Evolutionary conservation across 2,329 filamentous ascomycete species (phyloP).

Genomic region (Alternaria conjuncta): DNA sequence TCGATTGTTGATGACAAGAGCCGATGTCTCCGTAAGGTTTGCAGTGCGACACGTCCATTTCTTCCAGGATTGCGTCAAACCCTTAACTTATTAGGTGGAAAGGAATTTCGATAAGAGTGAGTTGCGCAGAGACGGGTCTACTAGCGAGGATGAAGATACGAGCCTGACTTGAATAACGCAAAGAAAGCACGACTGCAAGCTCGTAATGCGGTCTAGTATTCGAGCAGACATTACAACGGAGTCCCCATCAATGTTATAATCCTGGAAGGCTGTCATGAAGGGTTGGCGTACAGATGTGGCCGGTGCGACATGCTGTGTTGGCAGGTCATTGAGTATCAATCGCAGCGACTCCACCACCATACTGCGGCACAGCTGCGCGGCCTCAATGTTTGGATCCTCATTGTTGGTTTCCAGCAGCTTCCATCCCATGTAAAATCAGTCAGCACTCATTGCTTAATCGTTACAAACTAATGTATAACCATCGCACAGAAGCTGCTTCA

Average conservation of each 20-base stretch:
- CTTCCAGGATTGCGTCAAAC: background rate
- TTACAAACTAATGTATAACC: slow-evolving; percentile 79
- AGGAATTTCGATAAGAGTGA: background rate
- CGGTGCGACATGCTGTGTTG: slow-evolving; percentile 83
- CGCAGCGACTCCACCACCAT: slow-evolving; percentile 61
- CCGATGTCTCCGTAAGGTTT: background rate
- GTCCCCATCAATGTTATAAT: slow-evolving; percentile 54
- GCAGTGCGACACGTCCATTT: background rate
- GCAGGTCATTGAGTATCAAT: slow-evolving; percentile 88
- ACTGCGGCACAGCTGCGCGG: slow-evolving; percentile 57
- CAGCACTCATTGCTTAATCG: slow-evolving; percentile 62
- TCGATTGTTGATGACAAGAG: background rate
- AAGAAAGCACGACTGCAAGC: background rate
- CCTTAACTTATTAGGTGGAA: background rate
- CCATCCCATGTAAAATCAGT: too few relatives aligned
- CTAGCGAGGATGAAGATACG: background rate
- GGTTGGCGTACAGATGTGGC: slow-evolving; percentile 87
- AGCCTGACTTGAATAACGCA: background rate
- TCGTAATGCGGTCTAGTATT: background rate
- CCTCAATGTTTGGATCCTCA: slow-evolving; percentile 74
- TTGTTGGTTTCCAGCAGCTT: slow-evolving; percentile 55
- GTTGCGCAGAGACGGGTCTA: background rate
- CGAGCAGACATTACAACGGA: background rate
- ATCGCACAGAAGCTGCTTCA: slow-evolving; percentile 78
- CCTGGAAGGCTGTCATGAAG: slow-evolving; percentile 74